Percentiles rank a stretch among this genome's conserved stretches.
These are phyloP conservation scores for Smallanthus sonchifolius DNA, from an alignment of 129 eudicot species.

Conservation along the genomic window DNA sequence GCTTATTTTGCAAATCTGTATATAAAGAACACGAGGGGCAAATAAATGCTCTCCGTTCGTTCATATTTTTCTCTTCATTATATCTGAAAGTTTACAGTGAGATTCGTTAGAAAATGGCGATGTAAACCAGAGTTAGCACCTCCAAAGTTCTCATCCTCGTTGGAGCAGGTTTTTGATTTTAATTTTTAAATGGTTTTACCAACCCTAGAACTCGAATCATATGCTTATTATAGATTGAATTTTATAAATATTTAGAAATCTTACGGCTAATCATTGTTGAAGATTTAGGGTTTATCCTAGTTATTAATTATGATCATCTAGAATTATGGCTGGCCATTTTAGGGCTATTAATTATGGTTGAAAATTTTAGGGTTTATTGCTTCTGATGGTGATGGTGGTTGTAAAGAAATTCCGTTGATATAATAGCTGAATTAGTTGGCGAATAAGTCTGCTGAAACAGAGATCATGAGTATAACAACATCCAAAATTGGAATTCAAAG, in stretches of 20 bases:
- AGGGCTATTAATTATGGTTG: not conserved
- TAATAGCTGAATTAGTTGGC: not conserved
- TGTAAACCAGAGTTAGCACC: constrained; percentile 69
- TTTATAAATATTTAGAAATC: not conserved
- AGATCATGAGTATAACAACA: not conserved
- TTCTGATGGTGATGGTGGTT: constrained; percentile 7
- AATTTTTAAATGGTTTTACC: not conserved
- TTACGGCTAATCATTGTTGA: not conserved
- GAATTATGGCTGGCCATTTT: not conserved
- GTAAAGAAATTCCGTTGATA: not conserved
- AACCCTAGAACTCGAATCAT: constrained; percentile 17
- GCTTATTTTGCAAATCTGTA: no score
- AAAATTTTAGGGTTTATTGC: constrained; percentile 2
- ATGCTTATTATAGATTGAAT: not conserved
- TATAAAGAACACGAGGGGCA: no score
- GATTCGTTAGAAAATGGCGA: constrained; percentile 43
- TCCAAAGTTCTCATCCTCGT: constrained; percentile 78
- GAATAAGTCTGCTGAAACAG: not conserved
- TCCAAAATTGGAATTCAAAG: not conserved
- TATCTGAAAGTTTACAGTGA: not conserved
- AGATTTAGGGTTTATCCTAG: not conserved
- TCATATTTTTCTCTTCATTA: no score
- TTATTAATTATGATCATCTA: not conserved
- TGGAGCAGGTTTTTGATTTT: constrained; percentile 52
- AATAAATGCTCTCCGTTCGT: no score